These are phyloP conservation scores for Xylaria sp. DNA, from an alignment of 2,329 filamentous ascomycete species.

Conservation along the genomic window DNA sequence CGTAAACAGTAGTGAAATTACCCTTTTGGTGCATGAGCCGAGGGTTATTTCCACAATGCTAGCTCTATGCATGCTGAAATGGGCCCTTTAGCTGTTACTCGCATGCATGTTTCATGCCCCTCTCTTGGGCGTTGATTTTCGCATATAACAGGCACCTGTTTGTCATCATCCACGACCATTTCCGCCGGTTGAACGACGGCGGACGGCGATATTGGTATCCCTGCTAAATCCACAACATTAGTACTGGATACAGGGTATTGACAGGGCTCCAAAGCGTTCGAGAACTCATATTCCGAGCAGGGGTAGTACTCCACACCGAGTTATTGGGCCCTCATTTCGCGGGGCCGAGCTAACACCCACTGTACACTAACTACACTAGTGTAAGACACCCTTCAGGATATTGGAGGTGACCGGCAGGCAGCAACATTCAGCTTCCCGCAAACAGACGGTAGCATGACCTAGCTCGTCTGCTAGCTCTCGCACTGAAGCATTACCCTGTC, in stretches of 20 bases:
- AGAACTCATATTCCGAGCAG: constrained; percentile 17
- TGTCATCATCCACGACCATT: not conserved
- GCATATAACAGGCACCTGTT: constrained; percentile 5
- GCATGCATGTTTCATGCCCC: not conserved
- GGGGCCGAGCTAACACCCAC: not conserved
- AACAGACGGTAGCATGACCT: constrained; percentile 7
- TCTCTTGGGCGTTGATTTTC: not conserved
- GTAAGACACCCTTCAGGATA: not conserved
- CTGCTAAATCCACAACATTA: constrained; percentile 10
- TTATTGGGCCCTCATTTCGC: constrained; percentile 13
- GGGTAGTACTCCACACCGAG: constrained; percentile 7
- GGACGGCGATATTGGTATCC: not conserved
- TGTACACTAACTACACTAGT: not conserved
- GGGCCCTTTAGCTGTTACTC: not conserved
- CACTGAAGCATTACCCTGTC: constrained; percentile 16
- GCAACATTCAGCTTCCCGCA: constrained; percentile 14
- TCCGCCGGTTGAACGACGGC: not conserved
- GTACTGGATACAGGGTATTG: not conserved
- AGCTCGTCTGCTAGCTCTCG: not conserved
- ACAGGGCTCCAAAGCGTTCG: constrained; percentile 19
- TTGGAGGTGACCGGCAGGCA: constrained; percentile 16
- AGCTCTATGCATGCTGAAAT: not conserved
- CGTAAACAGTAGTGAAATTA: not conserved
- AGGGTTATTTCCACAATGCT: not conserved
- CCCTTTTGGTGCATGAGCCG: constrained; percentile 1